Evolutionary conservation across 176 grass and related monocot species (phyloP).

Genomic region (Rhynchospora pubera): DNA sequence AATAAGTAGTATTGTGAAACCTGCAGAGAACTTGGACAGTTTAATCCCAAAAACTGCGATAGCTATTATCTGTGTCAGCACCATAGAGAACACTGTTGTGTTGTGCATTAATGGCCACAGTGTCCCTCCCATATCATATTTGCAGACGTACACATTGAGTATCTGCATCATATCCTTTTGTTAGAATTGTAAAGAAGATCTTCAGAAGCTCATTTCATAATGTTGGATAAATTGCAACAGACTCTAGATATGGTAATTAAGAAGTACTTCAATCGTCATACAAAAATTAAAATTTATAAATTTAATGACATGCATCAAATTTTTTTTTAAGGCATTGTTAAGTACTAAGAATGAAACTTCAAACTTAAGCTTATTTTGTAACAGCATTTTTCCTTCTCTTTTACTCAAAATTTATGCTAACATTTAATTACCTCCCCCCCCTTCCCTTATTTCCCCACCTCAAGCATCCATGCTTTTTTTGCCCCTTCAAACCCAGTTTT

Average conservation of each 20-base stretch:
- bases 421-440: too few species aligned
- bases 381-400: too few species aligned
- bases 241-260: neutral
- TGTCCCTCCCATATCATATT: slow-evolving; percentile 79
- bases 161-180: slow-evolving; percentile 36
- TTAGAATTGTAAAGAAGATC: neutral
- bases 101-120: slow-evolving; percentile 91
- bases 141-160: slow-evolving; percentile 72
- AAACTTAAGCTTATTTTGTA: neutral
- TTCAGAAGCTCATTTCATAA: neutral
- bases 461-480: neutral
- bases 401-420: too few species aligned
- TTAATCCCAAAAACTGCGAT: slow-evolving; percentile 73
- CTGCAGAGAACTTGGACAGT: slow-evolving; percentile 29
- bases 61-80: slow-evolving; percentile 73
- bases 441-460: too few species aligned
- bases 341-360: neutral
- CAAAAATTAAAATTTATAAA: neutral
- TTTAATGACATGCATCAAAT: neutral
- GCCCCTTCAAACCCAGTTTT: neutral
- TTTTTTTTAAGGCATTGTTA: neutral
- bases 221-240: neutral
- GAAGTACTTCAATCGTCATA: neutral
- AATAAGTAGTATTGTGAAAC: slow-evolving; percentile 58
- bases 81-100: slow-evolving; percentile 63